Percentiles rank a stretch among this genome's conserved stretches.
phyloP scores from a whole-genome alignment of 2,329 filamentous ascomycete species.

The Epichloe sp. region DNA sequence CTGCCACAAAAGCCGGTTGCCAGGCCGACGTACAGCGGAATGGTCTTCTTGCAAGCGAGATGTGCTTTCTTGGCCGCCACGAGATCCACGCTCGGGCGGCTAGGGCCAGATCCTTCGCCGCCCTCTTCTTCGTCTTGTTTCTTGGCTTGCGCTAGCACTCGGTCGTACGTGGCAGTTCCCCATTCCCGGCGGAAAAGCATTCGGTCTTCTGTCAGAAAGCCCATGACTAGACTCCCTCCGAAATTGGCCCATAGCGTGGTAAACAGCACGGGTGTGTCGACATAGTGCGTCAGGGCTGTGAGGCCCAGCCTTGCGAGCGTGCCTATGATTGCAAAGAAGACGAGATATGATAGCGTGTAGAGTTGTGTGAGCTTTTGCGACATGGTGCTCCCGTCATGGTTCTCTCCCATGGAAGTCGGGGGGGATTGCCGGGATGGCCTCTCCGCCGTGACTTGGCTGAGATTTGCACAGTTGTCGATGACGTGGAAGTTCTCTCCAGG shows the following conservation, averaged over 20 bases:
- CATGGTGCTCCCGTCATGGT: constrained; percentile 12
- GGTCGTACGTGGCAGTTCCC: constrained; percentile 32
- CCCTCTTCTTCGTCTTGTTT: constrained; percentile 26
- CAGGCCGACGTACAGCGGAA: constrained; percentile 78
- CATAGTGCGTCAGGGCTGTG: constrained; percentile 66
- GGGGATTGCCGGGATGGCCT: no score
- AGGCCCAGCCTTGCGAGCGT: constrained; percentile 74
- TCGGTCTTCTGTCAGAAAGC: constrained; percentile 70
- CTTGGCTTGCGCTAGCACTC: constrained; percentile 16
- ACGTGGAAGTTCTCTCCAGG: constrained; percentile 1
- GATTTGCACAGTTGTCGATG: constrained; percentile 24
- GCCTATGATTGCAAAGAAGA: constrained; percentile 75
- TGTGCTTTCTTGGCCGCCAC: constrained; percentile 42
- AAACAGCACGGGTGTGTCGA: constrained; percentile 61
- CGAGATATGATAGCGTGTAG: constrained; percentile 68
- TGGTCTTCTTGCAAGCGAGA: constrained; percentile 61
- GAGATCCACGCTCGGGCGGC: constrained; percentile 19
- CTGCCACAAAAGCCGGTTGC: constrained; percentile 81
- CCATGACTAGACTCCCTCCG: constrained; percentile 67
- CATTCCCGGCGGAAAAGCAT: constrained; percentile 60
- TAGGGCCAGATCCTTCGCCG: constrained; percentile 9
- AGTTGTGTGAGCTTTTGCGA: constrained; percentile 43
- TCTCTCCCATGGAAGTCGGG: no score
- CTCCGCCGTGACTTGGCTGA: constrained; percentile 26
- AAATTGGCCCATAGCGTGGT: constrained; percentile 81